Evolutionary conservation across 2,329 filamentous ascomycete species (phyloP).

Genomic region (Nemania sp.): DNA sequence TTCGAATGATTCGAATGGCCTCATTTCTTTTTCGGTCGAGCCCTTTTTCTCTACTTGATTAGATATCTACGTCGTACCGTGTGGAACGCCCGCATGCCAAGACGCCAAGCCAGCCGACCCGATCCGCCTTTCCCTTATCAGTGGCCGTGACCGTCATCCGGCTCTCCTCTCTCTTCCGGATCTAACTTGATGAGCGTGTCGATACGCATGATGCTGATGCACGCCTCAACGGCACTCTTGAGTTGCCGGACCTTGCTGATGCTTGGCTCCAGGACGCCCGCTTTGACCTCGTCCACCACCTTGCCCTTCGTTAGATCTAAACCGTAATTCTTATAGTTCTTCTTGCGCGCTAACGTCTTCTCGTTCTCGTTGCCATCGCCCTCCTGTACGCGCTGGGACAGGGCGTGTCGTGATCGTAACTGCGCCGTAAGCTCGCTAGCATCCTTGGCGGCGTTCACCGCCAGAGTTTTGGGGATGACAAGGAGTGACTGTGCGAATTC

Average conservation of each 20-base stretch:
- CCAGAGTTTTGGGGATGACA: constrained; percentile 92
- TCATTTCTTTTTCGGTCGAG: constrained; percentile 11
- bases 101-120: constrained; percentile 22
- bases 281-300: constrained; percentile 91
- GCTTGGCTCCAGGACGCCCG: constrained; percentile 92
- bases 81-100: constrained; percentile 22
- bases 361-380: constrained; percentile 83
- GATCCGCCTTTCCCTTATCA: constrained; percentile 45
- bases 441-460: constrained; percentile 96
- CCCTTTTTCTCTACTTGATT: constrained; percentile 23
- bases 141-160: constrained; percentile 86
- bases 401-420: constrained; percentile 88
- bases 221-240: constrained; percentile 97
- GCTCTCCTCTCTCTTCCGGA: constrained; percentile 75
- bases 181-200: constrained; percentile 98
- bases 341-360: constrained; percentile 87
- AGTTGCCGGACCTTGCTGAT: constrained; percentile 98
- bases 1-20: too few species aligned
- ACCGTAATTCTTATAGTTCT: constrained; percentile 98
- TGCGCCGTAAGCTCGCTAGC: constrained; percentile 93
- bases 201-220: constrained; percentile 98
- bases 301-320: constrained; percentile 87
- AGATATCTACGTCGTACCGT: constrained; percentile 16
- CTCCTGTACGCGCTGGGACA: constrained; percentile 89
- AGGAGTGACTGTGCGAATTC: constrained; percentile 96